Evolutionary conservation across 2,329 filamentous ascomycete species (phyloP).

Genomic region (Scorias spongiosa): DNA sequence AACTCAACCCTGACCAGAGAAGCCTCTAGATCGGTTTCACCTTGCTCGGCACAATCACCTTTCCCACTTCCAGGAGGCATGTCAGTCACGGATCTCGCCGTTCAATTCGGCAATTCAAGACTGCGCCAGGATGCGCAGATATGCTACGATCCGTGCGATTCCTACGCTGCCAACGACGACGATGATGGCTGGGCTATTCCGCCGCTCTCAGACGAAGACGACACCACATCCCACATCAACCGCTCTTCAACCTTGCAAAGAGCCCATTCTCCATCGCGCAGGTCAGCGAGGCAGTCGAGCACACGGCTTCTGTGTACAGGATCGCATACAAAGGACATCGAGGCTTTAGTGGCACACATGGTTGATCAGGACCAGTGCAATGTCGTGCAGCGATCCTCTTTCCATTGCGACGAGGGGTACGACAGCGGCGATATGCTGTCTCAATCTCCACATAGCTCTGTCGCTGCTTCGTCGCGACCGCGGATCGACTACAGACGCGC

Average conservation of each 20-base stretch:
- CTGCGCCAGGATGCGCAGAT: constrained; percentile 15
- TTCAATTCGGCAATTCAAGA: constrained; percentile 13
- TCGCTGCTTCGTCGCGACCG: constrained; percentile 5
- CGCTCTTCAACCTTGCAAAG: constrained; percentile 4
- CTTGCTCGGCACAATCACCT: constrained; percentile 14
- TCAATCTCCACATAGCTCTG: constrained; percentile 9
- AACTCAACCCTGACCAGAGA: constrained; percentile 9
- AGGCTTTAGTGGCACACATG: constrained; percentile 27
- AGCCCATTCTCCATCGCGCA: constrained; percentile 20
- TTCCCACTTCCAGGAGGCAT: constrained; percentile 9
- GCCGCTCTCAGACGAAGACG: constrained; percentile 4
- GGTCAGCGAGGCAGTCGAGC: constrained; percentile 26
- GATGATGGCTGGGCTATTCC: constrained; percentile 17
- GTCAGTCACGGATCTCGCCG: constrained; percentile 19
- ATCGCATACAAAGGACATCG: constrained; percentile 26
- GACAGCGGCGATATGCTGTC: constrained; percentile 7
- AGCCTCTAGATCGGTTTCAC: constrained; percentile 18
- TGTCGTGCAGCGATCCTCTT: constrained; percentile 5
- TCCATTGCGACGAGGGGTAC: constrained; percentile 14
- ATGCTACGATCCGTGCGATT: constrained; percentile 18
- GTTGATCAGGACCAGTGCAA: constrained; percentile 27
- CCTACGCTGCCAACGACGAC: constrained; percentile 18
- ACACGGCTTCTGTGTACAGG: constrained; percentile 26
- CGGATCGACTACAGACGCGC: constrained; percentile 9
- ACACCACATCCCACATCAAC: constrained; percentile 1